Conservation (phyloP, 345 rosid genomes). For the Noccaea caerulescens region DNA sequence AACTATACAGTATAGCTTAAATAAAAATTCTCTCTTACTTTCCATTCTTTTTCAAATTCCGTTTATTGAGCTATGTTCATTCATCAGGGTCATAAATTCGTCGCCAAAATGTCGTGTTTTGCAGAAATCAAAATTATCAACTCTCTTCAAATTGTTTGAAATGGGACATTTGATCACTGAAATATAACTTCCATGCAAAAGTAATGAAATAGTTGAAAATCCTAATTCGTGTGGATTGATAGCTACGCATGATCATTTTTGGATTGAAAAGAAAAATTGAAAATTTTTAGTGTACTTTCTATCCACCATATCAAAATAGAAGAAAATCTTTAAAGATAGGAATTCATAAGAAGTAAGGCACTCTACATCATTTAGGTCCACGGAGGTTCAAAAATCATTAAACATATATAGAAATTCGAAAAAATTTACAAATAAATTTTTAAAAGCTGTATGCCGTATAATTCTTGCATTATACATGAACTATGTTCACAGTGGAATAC, state of each 20-base stretch:
- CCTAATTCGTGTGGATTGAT: slow-evolving; percentile 5
- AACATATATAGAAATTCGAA: no score
- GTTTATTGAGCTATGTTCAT: slow-evolving; percentile 40
- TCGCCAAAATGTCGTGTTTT: slow-evolving; percentile 7
- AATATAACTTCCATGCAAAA: slow-evolving; percentile 12
- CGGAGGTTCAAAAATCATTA: no score
- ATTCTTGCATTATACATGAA: neutral
- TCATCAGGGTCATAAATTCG: slow-evolving; percentile 28
- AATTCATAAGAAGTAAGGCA: no score
- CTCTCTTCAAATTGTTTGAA: slow-evolving; percentile 15
- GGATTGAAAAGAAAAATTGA: neutral
- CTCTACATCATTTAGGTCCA: no score
- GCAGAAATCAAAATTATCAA: neutral
- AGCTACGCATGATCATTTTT: neutral
- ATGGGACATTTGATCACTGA: slow-evolving; percentile 21
- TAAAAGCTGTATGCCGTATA: neutral
- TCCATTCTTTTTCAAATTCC: slow-evolving; percentile 21
- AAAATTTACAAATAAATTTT: no score
- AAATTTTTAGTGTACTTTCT: neutral
- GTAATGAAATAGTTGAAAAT: neutral
- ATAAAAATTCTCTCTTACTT: slow-evolving; percentile 22
- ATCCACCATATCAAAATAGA: neutral
- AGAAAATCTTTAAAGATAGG: no score
- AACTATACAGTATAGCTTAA: slow-evolving; percentile 26
- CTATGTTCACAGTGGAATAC: neutral